Base-by-base conservation (phyloP, 768 basidiomycete species). In the Coprinellus aureogranulatus region DNA sequence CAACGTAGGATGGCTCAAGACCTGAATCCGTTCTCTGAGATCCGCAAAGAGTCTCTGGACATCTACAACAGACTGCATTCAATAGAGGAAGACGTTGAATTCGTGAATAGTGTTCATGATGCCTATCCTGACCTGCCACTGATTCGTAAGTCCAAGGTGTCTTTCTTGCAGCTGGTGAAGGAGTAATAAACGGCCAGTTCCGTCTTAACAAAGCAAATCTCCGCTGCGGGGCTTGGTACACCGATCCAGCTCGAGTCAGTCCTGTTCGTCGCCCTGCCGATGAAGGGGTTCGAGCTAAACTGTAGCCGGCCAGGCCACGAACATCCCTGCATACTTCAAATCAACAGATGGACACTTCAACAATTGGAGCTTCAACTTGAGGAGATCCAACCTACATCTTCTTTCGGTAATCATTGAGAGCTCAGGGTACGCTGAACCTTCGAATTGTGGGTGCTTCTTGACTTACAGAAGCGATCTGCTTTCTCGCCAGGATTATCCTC, bases 151-250 rank as follows among this genome's bases (percentile, higher is more conserved):
- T 67, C 22, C 44, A 25, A 16, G 8, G 6, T 14, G 34, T 14
- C 34, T 34, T 50, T 50, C 11, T 30, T 28, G 56, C n/a, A n/a
- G 34, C 4, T 12, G 11, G n/a, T 16, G 4, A 5, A 37, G 6
- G 5, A 20, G n/a, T n/a, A 8, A 12, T 18, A 37, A n/a, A 28
- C n/a, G 25, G 11, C n/a, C 20, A 44, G 27, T 58, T 2, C 3
- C 4, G 5, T 14, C 18, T 53, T n/a, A n/a, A n/a, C n/a, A 34
- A 66, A 90, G 93, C 96, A 2, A 98, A 98, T 68, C 81, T 94
- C 65, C 84, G 96, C 23, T 97, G 94, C 65, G 96, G 96, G 3
- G 88, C 88, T 6, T 98, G 95, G 95, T 98, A 97, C 69, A 84
- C 88, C 5, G 80, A 93, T 63, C 90, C 93, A 20, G 58, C 64